Conservation (phyloP, 1,284 basidiomycete species). For the Apiotrichum laibachii region DNA sequence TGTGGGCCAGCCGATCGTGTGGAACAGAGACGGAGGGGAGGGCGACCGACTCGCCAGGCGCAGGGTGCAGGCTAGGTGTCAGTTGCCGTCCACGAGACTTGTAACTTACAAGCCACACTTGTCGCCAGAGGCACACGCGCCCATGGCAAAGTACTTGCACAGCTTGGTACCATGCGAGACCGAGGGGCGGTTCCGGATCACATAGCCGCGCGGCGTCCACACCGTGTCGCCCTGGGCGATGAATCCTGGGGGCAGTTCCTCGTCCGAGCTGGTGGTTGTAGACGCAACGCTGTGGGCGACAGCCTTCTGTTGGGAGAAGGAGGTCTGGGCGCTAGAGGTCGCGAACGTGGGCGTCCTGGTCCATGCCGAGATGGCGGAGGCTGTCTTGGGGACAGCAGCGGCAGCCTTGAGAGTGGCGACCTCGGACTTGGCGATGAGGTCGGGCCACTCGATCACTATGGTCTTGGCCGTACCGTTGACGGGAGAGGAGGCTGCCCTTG, state of each 20-base stretch:
- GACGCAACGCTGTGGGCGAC: neutral
- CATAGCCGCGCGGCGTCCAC: conserved; percentile 41
- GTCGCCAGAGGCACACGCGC: conserved; percentile 45
- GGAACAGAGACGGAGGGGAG: too few species aligned
- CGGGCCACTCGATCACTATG: neutral
- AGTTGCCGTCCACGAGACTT: neutral
- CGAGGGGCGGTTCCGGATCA: conserved; percentile 14
- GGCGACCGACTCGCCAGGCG: neutral
- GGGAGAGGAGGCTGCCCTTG: too few species aligned
- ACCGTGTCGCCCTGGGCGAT: conserved; percentile 28
- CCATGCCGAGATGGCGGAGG: too few species aligned
- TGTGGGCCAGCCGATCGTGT: too few species aligned
- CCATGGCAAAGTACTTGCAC: conserved; percentile 45
- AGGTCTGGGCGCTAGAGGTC: too few species aligned
- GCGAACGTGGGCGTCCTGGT: too few species aligned
- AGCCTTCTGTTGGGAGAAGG: too few species aligned
- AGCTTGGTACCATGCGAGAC: conserved; percentile 24
- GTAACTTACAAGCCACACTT: conserved; percentile 45
- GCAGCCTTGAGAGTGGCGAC: too few species aligned
- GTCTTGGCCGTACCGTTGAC: too few species aligned
- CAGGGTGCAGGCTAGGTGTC: neutral
- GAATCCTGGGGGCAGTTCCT: conserved; percentile 7
- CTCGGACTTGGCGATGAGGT: neutral
- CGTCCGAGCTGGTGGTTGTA: neutral
- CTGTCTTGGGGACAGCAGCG: too few species aligned